A percentile compares a stretch with the other conserved stretches of the same genome.
These are phyloP conservation scores for Boeremia lycopersici DNA, from an alignment of 2,329 filamentous ascomycete species.

Conservation along the genomic window DNA sequence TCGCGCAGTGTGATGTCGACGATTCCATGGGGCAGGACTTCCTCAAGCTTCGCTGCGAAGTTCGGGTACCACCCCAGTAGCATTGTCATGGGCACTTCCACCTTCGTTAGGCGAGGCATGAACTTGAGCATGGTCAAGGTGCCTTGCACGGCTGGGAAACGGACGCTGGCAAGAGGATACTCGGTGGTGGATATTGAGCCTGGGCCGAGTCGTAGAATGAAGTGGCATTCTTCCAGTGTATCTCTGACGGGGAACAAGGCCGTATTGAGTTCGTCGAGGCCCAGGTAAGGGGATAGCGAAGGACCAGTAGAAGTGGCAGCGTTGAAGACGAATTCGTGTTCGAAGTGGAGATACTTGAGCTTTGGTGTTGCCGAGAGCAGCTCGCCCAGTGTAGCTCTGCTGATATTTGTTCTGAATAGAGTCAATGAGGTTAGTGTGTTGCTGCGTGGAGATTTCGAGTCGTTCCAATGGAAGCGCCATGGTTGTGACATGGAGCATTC, in stretches of 20 bases:
- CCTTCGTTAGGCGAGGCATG: conserved; percentile 21
- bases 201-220: conserved; percentile 26
- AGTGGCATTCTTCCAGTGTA: conserved; percentile 25
- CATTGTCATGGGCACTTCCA: conserved; percentile 31
- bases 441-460: conserved; percentile 20
- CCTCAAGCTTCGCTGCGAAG: conserved; percentile 25
- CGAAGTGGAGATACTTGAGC: conserved; percentile 25
- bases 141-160: conserved; percentile 29
- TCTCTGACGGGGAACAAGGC: conserved; percentile 24
- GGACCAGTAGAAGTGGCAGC: conserved; percentile 9
- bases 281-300: conserved; percentile 23
- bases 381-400: conserved; percentile 23
- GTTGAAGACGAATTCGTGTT: conserved; percentile 32
- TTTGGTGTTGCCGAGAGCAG: conserved; percentile 28
- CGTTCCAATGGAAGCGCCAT: conserved; percentile 29
- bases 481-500: conserved; percentile 33
- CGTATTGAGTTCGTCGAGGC: conserved; percentile 29
- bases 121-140: conserved; percentile 27
- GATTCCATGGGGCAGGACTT: conserved; percentile 25
- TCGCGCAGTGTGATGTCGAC: conserved; percentile 24
- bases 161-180: conserved; percentile 21
- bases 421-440: conserved; percentile 24
- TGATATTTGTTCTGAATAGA: conserved; percentile 33
- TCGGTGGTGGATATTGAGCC: conserved; percentile 26
- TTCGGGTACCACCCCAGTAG: conserved; percentile 31